These are phyloP conservation scores for Pseudocercospora ulei DNA, from an alignment of 2,329 filamentous ascomycete species.

Conservation along the genomic window DNA sequence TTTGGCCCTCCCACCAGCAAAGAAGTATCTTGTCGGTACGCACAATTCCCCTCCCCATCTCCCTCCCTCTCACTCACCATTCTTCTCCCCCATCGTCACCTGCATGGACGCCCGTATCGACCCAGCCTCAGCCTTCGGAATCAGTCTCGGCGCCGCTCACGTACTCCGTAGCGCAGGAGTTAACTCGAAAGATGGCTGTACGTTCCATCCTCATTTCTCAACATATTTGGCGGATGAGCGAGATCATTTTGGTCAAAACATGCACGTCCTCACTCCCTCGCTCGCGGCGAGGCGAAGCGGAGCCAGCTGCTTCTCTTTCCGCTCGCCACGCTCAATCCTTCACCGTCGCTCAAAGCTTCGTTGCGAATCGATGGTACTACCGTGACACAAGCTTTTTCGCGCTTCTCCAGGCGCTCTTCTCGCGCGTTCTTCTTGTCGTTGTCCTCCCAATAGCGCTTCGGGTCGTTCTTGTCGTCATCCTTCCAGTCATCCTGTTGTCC, in stretches of 20 bases:
- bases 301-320: too few relatives aligned
- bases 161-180: constrained; percentile 54
- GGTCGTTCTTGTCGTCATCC: too few relatives aligned
- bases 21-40: constrained; percentile 56
- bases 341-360: too few relatives aligned
- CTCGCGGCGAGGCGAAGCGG: too few relatives aligned
- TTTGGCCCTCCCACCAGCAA: constrained; percentile 58
- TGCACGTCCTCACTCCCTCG: too few relatives aligned
- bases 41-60: background rate
- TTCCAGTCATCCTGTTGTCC: too few relatives aligned
- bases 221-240: constrained; percentile 65
- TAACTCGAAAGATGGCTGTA: constrained; percentile 54
- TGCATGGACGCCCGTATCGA: constrained; percentile 75
- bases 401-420: too few relatives aligned
- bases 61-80: background rate
- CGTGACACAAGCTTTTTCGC: too few relatives aligned
- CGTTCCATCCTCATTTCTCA: constrained; percentile 69
- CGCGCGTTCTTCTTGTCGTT: too few relatives aligned
- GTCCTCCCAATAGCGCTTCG: too few relatives aligned
- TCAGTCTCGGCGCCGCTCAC: constrained; percentile 66
- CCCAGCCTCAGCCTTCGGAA: constrained; percentile 58
- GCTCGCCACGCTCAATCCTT: too few relatives aligned
- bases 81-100: constrained; percentile 45
- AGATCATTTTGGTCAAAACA: constrained; percentile 66
- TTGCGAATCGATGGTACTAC: too few relatives aligned